Conservation (phyloP, 2,329 filamentous ascomycete species). For the Parafenestella ontariensis region DNA sequence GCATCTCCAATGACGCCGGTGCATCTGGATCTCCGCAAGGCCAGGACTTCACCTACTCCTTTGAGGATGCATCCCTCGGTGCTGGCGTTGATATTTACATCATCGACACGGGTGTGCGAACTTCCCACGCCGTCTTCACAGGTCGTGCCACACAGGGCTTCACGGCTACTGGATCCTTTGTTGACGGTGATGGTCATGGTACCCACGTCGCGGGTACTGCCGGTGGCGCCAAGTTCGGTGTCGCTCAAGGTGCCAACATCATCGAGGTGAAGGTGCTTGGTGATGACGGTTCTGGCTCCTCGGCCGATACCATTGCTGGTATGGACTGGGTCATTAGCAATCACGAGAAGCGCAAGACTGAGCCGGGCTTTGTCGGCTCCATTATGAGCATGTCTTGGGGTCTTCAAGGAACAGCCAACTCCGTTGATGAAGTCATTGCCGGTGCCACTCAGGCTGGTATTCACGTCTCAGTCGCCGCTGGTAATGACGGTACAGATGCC, state of each 20-base stretch:
- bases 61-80: conserved; percentile 46
- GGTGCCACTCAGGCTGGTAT: conserved; percentile 50
- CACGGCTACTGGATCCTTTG: conserved; percentile 42
- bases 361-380: conserved; percentile 51
- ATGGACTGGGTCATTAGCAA: conserved; percentile 56
- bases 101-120: conserved; percentile 58
- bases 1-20: conserved; percentile 51
- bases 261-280: conserved; percentile 61
- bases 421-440: conserved; percentile 48
- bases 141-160: conserved; percentile 53
- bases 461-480: conserved; percentile 56
- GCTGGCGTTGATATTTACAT: conserved; percentile 58
- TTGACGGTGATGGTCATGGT: conserved; percentile 56
- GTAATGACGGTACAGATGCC: conserved; percentile 52
- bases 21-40: conserved; percentile 32
- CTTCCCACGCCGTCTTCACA: conserved; percentile 54
- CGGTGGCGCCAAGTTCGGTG: conserved; percentile 53
- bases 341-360: conserved; percentile 52
- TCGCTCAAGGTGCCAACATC: conserved; percentile 58
- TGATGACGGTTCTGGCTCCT: conserved; percentile 54
- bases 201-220: conserved; percentile 58
- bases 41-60: conserved; percentile 53
- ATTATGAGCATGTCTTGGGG: conserved; percentile 58
- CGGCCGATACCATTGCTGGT: conserved; percentile 57
- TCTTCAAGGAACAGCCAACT: conserved; percentile 37